Base-by-base conservation (phyloP, 2,329 filamentous ascomycete species). In the Sphaerulina vaccinii region DNA sequence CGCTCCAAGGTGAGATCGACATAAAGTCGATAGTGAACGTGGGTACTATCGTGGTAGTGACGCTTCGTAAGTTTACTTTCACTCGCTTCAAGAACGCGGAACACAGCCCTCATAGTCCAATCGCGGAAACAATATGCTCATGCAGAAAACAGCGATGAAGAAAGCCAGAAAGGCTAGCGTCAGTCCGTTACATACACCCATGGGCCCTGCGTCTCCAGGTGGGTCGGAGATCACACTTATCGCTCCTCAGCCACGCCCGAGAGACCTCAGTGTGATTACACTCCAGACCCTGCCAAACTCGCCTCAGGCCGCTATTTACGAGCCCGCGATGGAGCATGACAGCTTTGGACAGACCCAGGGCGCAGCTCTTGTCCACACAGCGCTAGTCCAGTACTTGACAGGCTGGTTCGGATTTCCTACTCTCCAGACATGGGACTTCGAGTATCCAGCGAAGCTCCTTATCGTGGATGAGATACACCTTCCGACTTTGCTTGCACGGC, bases 1-100 rank as follows among this genome's bases (percentile, higher is more conserved):
- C 80, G 33, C 69, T 87, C 0, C 75, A 77, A 16, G 84, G 84
- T 0, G 75, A 73, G 10, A 82, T 87, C 39, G 75, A 79, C 13
- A 75, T 86, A 40, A 73, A 60, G 29, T 61, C 57, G 2, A 57
- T 61, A 7, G 41, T 58, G 37, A 60, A 60, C n/a, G 52, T 59
- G 10, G 62, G 62, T 9, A 65, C 62, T 2, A 50, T 53, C 15
- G 57, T 62, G 5, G 49, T 42, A 3, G 57, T 65, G 4, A 55
- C 51, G 6, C 15, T 60, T 23, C 57, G 27, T 32, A 10, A 32
- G 27, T 32, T 13, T 13, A 32, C 24, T 32, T 13, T 3, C 3
- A 13, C 9, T 32, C 7, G 10, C 24, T 6, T 10, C 24, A 27
- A 10, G 10, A 10, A 27, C 10, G 24, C 27, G 27, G n/a, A 2